phyloP scores from a whole-genome alignment of 192 early-diverging fungal species.

The Backusella liffmaniae region DNA sequence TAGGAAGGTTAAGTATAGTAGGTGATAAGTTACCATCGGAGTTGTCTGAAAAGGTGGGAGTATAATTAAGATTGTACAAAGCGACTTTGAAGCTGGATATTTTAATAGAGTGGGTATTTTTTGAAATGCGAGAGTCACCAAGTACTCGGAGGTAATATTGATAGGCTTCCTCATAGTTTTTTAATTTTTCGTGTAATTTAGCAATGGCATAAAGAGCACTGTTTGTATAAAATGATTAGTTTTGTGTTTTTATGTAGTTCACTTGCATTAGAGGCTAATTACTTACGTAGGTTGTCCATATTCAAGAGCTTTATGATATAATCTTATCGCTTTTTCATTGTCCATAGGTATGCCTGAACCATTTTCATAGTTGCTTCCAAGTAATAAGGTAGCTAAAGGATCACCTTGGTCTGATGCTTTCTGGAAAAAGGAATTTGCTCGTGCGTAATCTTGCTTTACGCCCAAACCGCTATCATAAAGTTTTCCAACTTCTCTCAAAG shows the following conservation, averaged over 20 bases:
- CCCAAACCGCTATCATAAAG: constrained; percentile 36
- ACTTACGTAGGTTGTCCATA: constrained; percentile 27
- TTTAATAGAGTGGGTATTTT: constrained; percentile 7
- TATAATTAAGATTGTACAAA: constrained; percentile 23
- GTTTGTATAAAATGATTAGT: not conserved
- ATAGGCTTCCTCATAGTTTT: constrained; percentile 31
- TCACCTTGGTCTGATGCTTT: constrained; percentile 40
- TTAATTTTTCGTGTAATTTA: constrained; percentile 30
- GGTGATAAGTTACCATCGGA: not conserved
- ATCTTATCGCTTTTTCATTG: constrained; percentile 21
- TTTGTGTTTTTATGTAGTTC: not conserved
- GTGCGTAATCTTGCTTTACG: constrained; percentile 27
- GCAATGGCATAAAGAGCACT: constrained; percentile 33
- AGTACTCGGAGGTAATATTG: constrained; percentile 20
- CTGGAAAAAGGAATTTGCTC: constrained; percentile 34
- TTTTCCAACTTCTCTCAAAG: constrained; percentile 36
- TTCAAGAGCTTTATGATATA: constrained; percentile 28
- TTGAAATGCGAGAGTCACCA: constrained; percentile 12
- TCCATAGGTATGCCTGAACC: constrained; percentile 38
- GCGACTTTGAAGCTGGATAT: constrained; percentile 34
- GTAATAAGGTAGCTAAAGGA: constrained; percentile 25
- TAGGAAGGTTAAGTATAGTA: not conserved
- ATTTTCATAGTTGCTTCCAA: constrained; percentile 43
- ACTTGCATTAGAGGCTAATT: constrained; percentile 6
- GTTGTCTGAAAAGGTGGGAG: not conserved